Conservation (phyloP, 805 yeast genomes). For the Sugiyamaella qingdaonensis region DNA sequence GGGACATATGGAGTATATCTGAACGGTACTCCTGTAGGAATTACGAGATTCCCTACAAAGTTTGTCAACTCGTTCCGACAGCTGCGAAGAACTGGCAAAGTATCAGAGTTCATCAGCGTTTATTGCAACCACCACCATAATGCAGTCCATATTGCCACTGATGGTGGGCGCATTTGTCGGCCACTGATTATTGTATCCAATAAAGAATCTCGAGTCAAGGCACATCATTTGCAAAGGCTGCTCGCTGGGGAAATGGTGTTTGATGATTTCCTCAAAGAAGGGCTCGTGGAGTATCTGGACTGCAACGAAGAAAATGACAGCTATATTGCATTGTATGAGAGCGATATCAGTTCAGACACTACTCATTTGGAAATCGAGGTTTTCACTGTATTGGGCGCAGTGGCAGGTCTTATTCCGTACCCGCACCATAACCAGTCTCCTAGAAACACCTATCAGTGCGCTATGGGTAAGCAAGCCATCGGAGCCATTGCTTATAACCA, state of each 20-base stretch:
- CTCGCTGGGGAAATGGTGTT: constrained; percentile 72
- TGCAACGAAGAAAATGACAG: constrained; percentile 97
- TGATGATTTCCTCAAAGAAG: constrained; percentile 81
- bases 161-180: constrained; percentile 97
- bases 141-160: constrained; percentile 97
- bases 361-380: constrained; percentile 97
- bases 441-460: constrained; percentile 89
- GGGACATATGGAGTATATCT: constrained; percentile 83
- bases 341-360: constrained; percentile 49
- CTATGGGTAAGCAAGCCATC: constrained; percentile 99
- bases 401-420: constrained; percentile 87
- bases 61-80: constrained; percentile 76
- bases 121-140: constrained; percentile 84
- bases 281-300: constrained; percentile 91
- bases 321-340: constrained; percentile 83
- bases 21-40: constrained; percentile 92
- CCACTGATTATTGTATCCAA: constrained; percentile 85
- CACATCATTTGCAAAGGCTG: constrained; percentile 61
- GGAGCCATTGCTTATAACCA: constrained; percentile 98
- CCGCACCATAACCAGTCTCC: constrained; percentile 94
- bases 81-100: constrained; percentile 76
- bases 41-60: constrained; percentile 78
- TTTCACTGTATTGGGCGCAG: constrained; percentile 87
- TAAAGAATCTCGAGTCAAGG: constrained; percentile 65
- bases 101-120: constrained; percentile 87